Percentiles rank a stretch among this genome's conserved stretches.
Evolutionary conservation across 441 rosid species (phyloP).

Genomic region (Kokia cookei): DNA sequence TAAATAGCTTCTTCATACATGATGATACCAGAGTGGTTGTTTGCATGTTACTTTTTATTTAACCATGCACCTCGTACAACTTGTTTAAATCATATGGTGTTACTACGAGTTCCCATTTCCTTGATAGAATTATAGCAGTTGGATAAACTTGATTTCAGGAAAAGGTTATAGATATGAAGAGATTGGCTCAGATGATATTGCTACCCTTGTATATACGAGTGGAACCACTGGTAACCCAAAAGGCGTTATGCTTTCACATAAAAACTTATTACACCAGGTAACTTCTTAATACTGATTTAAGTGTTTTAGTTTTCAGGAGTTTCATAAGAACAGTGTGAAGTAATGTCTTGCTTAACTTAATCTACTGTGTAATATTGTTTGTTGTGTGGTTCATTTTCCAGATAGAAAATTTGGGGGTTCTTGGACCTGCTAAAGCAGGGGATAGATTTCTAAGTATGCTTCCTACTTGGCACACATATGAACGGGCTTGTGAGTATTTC

Average conservation of each 20-base stretch:
- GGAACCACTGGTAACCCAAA: constrained; percentile 97
- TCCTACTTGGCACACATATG: constrained; percentile 97
- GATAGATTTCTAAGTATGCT: constrained; percentile 88
- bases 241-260: constrained; percentile 96
- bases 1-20: background rate
- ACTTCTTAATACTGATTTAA: constrained; percentile 14
- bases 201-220: constrained; percentile 85
- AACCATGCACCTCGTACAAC: background rate
- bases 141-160: constrained; percentile 42
- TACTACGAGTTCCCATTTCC: background rate
- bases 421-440: constrained; percentile 67
- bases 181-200: constrained; percentile 67
- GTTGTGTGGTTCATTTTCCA: constrained; percentile 22
- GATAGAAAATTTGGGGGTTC: constrained; percentile 62
- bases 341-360: background rate
- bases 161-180: constrained; percentile 34
- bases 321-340: background rate
- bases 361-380: background rate
- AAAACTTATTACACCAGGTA: constrained; percentile 91
- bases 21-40: background rate
- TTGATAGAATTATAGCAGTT: background rate
- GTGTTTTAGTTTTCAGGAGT: constrained; percentile 1
- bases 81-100: background rate
- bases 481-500: constrained; percentile 88
- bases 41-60: background rate